Evolutionary conservation across 768 basidiomycete genomes (phyloP), one percentile per base, ranked within the genome.

Genomic region (Lentinula sp.): DNA sequence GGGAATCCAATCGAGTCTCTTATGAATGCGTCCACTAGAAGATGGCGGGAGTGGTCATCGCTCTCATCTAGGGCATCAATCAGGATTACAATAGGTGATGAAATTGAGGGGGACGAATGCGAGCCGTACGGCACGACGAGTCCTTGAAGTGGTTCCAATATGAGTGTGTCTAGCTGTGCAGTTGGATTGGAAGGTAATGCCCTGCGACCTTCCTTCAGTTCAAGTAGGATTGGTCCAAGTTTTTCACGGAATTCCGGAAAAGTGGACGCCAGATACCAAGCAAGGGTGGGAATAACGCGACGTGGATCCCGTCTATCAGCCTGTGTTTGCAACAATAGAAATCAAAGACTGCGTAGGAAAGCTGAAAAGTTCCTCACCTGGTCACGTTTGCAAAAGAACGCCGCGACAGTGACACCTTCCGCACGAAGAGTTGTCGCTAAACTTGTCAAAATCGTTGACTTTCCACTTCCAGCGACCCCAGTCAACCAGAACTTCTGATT

Each of bases 301-400:
- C 37, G 33, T 6, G 54, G 54, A 39, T 56, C 20, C 5, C 54
- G 6, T 18, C 54, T n/a, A 41, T 16, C 28, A 15, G 16, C 50
- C 50, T 51, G 10, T 16, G 16, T 33, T 28, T 28, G 28, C 28
- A 28, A 28, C 28, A 28, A 28, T 2, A 28, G 4, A 28, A 28
- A 28, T 28, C 28, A 28, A 28, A 28, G 28, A 28, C 28, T 28
- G 28, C 28, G 28, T 28, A 28, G 28, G 28, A 28, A 28, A 28
- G 28, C 28, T 28, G 20, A 33, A 3, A 7, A 10, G 23, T 33
- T 28, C 50, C 32, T 6, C 12, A 56, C 54, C 37, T 56, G 37
- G 9, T 56, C 54, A 56, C 54, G 54, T 18, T 39, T 56, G 35
- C 54, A 56, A 32, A 56, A 56, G 36, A 56, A 56, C 8, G 33